These are phyloP conservation scores for Claviceps digitariae DNA, from an alignment of 2,329 filamentous ascomycete genomes.

Conservation along the genomic window DNA sequence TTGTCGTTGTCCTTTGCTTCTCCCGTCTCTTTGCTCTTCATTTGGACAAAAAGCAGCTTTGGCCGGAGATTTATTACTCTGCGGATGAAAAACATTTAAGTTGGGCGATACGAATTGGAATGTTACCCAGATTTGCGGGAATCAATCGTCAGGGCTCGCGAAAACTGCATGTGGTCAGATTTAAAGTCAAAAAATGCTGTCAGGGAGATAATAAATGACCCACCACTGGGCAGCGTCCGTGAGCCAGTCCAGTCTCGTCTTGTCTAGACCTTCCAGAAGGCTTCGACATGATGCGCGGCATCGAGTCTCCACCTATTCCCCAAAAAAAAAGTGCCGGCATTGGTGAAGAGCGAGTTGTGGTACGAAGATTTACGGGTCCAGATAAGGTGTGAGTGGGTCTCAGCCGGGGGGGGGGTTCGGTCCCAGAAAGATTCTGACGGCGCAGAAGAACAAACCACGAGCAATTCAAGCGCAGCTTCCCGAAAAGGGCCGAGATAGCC, in stretches of 20 bases:
- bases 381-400: background rate
- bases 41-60: too few relatives aligned
- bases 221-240: background rate
- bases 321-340: background rate
- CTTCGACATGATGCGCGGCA: background rate
- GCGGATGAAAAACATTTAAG: too few relatives aligned
- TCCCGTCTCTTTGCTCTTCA: too few relatives aligned
- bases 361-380: background rate
- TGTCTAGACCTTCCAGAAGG: background rate
- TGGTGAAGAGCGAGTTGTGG: background rate
- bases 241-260: background rate
- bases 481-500: background rate
- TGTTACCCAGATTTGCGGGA: too few relatives aligned
- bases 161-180: too few relatives aligned
- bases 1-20: too few relatives aligned
- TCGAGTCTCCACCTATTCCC: background rate
- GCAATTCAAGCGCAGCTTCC: background rate
- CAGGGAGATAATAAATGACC: background rate
- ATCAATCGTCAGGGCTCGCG: too few relatives aligned
- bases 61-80: too few relatives aligned
- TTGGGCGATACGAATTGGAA: too few relatives aligned
- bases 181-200: background rate
- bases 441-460: background rate
- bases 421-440: background rate
- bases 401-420: too few relatives aligned